Base-by-base conservation (phyloP, 2,329 filamentous ascomycete genomes). In the Cordyceps pruinosa region DNA sequence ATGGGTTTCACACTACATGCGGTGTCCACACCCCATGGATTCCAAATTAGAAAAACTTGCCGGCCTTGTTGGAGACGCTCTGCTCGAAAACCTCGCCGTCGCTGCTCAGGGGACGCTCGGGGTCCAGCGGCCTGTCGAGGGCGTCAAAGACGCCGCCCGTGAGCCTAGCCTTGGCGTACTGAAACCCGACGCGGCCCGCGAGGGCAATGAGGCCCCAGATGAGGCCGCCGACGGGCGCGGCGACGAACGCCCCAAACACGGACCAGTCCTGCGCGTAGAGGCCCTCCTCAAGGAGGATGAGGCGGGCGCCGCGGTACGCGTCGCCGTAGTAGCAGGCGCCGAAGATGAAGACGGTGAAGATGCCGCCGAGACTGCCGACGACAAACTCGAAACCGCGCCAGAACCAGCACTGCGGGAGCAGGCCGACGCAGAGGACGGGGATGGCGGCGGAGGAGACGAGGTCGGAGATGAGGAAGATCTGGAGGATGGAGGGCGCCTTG, bases 371-470 rank as follows among this genome's bases (percentile, higher is more conserved):
- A 0, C 88, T 87, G 56, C 88, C 89, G 30, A 87, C 79, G 17
- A 94, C 83, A 28, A 93, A 88, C 70, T 94, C 89, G 65, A 90
- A 88, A 17, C 89, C 89, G 44, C 85, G 82, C 85, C 88, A 90
- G 77, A 83, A 91, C 73, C 88, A 89, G 69, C 88, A 87, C 45
- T 73, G 73, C 50, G 89, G 82, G 34, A 75, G 80, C 8, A 94
- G 75, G 0, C 89, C 89, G n/a, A 94, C 71, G 49, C 89, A 75
- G 6, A 94, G 75, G 12, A 89, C 85, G 0, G 89, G 89, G 54
- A 94, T 87, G 48, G 85, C 83, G 17, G 87, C 82, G 1, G 89
- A 87, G 17, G 88, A 90, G 59, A 94, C 81, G 8, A 94, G 79
- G 67, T 93, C 89, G 45, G 86, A 88, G 66, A 93, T 90, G 61